Conservation (phyloP, 169 alveolate species). For the Besnoitia besnoiti region DNA sequence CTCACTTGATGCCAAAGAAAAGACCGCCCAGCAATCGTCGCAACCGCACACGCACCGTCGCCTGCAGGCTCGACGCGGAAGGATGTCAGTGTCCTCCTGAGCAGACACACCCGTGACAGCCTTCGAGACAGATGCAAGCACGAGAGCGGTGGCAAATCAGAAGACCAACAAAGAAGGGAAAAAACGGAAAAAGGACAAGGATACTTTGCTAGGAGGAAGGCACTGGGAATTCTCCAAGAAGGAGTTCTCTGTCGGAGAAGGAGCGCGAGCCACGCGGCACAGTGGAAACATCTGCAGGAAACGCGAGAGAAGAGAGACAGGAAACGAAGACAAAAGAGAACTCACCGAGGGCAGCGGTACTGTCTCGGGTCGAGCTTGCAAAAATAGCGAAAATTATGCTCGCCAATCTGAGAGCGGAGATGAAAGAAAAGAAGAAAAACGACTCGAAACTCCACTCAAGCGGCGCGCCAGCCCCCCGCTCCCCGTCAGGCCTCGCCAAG, state of each 20-base stretch:
- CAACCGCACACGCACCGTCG: not conserved
- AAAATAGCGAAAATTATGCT: constrained; percentile 89
- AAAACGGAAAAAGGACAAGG: too few species aligned
- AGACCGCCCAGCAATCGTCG: constrained; percentile 65
- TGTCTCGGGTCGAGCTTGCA: constrained; percentile 83
- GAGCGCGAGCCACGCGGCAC: too few species aligned
- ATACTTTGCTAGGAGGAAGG: too few species aligned
- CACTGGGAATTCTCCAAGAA: too few species aligned
- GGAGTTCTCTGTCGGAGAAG: too few species aligned
- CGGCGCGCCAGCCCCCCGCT: too few species aligned
- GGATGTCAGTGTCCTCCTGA: not conserved
- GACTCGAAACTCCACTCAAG: too few species aligned
- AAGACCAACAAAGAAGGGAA: too few species aligned
- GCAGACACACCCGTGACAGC: not conserved
- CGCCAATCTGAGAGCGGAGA: constrained; percentile 74
- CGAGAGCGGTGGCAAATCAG: too few species aligned
- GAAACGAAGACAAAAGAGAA: not conserved
- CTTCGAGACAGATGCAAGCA: too few species aligned
- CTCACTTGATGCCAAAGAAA: constrained; percentile 68
- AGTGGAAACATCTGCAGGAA: too few species aligned
- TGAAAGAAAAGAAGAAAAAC: not conserved
- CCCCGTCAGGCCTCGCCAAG: too few species aligned
- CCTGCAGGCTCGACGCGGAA: not conserved
- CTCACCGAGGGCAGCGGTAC: constrained; percentile 24
- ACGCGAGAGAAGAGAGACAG: not conserved